Percentiles rank a stretch among this genome's conserved stretches.
Conservation (phyloP, 257 asterid genomes). For the Eustoma russellianum region DNA sequence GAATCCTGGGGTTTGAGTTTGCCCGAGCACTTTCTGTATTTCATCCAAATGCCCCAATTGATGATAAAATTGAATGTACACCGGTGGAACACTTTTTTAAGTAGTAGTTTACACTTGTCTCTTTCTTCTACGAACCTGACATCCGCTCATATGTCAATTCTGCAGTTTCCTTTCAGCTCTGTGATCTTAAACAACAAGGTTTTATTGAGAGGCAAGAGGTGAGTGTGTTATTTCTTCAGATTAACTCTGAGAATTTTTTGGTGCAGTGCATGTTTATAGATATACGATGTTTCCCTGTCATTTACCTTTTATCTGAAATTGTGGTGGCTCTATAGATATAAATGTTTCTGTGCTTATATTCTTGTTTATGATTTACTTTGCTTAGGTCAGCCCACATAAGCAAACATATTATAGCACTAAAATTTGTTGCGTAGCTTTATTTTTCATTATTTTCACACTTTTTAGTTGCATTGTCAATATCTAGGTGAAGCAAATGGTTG, state of each 20-base stretch:
- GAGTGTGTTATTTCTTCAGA: not conserved
- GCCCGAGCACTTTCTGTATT: slow-evolving; percentile 98
- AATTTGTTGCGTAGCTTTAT: too few relatives aligned
- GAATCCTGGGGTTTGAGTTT: slow-evolving; percentile 93
- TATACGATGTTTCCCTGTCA: too few relatives aligned
- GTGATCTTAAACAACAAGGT: slow-evolving; percentile 99
- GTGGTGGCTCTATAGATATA: too few relatives aligned
- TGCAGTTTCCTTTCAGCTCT: slow-evolving; percentile 96
- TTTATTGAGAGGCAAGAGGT: slow-evolving; percentile 99
- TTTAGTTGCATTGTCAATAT: slow-evolving; percentile 9
- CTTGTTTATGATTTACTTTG: too few relatives aligned
- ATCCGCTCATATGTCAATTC: not conserved
- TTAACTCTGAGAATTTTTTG: too few relatives aligned
- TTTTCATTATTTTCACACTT: not conserved
- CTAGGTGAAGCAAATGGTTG: slow-evolving; percentile 99
- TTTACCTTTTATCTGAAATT: too few relatives aligned
- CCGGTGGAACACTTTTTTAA: not conserved
- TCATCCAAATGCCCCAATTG: slow-evolving; percentile 98
- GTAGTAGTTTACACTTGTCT: not conserved
- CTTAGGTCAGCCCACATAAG: too few relatives aligned
- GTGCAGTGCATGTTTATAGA: too few relatives aligned
- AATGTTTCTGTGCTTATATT: too few relatives aligned
- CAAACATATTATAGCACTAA: too few relatives aligned
- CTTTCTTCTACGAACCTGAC: not conserved
- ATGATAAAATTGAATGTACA: slow-evolving; percentile 90